Percentiles rank a stretch among this genome's conserved stretches.
Conservation (phyloP, 1,139 yeast species). For the Hemisphaericaspora lyxosophila region DNA sequence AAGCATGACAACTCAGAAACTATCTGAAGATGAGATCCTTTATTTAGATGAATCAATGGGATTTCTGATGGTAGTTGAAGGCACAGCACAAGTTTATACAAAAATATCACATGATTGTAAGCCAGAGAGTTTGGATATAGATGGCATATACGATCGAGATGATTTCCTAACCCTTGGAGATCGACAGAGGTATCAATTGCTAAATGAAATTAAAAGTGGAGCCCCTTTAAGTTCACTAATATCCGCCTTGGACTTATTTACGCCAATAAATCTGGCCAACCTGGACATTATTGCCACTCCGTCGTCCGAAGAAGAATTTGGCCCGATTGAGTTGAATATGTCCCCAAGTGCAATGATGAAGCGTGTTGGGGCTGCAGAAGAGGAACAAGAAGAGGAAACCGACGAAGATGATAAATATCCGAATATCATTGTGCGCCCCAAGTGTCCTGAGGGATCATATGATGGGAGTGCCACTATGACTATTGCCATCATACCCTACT, state of each 20-base stretch:
- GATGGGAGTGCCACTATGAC: slow-evolving; percentile 33
- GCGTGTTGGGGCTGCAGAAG: neutral
- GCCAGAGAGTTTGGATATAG: slow-evolving; percentile 16
- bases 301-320: slow-evolving; percentile 6
- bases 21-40: slow-evolving; percentile 74
- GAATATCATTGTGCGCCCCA: slow-evolving; percentile 14
- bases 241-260: slow-evolving; percentile 67
- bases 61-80: slow-evolving; percentile 93
- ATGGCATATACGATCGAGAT: slow-evolving; percentile 28
- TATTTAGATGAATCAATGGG: slow-evolving; percentile 75
- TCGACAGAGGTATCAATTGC: slow-evolving; percentile 60
- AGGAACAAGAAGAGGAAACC: neutral
- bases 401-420: slow-evolving; percentile 10
- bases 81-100: slow-evolving; percentile 77
- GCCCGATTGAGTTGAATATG: slow-evolving; percentile 7
- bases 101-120: slow-evolving; percentile 32
- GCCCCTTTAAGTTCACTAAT: slow-evolving; percentile 81
- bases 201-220: slow-evolving; percentile 85
- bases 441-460: slow-evolving; percentile 2
- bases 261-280: slow-evolving; percentile 13
- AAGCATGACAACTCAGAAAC: slow-evolving; percentile 85
- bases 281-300: slow-evolving; percentile 8
- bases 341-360: neutral
- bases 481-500: slow-evolving; percentile 86
- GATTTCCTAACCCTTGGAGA: slow-evolving; percentile 47